Conservation (phyloP, 805 yeast genomes). For the Hagleromyces aurorensis region DNA sequence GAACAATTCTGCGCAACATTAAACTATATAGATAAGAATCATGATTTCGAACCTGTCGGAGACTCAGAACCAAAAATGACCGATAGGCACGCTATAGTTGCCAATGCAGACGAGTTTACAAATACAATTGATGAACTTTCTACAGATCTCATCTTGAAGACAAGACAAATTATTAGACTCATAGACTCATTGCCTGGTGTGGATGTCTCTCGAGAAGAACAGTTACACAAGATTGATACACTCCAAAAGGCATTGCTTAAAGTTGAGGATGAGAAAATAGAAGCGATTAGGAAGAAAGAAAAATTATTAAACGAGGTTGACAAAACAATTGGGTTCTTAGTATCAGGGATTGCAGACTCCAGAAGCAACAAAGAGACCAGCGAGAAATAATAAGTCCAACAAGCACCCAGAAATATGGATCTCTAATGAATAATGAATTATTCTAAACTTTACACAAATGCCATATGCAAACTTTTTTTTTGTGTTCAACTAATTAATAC, state of each 20-base stretch:
- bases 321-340: constrained; percentile 47
- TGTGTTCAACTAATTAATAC: too few species aligned
- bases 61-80: constrained; percentile 48
- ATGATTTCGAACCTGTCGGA: constrained; percentile 43
- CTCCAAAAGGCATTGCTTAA: constrained; percentile 54
- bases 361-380: constrained; percentile 11
- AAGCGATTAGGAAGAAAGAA: constrained; percentile 57
- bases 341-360: constrained; percentile 32
- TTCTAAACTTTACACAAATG: too few species aligned
- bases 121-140: constrained; percentile 67
- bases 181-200: constrained; percentile 91
- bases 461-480: too few species aligned
- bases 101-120: constrained; percentile 37
- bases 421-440: not conserved
- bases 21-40: constrained; percentile 73
- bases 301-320: constrained; percentile 54
- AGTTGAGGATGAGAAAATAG: constrained; percentile 51
- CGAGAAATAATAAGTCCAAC: constrained; percentile 4
- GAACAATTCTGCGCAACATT: constrained; percentile 76
- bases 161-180: constrained; percentile 77
- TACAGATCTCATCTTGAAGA: constrained; percentile 74
- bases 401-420: constrained; percentile 2
- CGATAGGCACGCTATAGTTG: constrained; percentile 53
- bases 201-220: constrained; percentile 73
- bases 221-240: constrained; percentile 52